Base-by-base conservation (phyloP, 2,329 filamentous ascomycete genomes). In the Capronia coronata region DNA sequence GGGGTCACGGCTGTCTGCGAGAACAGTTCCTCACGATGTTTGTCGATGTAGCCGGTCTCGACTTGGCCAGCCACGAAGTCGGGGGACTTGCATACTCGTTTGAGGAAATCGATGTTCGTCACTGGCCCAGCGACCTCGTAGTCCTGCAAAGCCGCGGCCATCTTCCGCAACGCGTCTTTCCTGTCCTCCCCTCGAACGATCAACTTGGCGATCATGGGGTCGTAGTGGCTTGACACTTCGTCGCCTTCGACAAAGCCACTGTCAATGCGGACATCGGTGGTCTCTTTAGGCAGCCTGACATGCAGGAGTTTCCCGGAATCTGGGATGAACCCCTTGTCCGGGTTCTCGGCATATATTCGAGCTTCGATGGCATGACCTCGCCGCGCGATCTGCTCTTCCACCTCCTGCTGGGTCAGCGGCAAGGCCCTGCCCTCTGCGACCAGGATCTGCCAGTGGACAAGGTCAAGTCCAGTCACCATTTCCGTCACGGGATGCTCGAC, bases 191-290 rank as follows among this genome's bases (percentile, higher is more conserved):
- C 93, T 50, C 87, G 80, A 4, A 97, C 88, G 60, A 98, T 98
- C 45, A 98, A 78, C 71, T 98, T 98, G 38, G 93, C 87, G 59
- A 98, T 95, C 93, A 98, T 98, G 22, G 93, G 93, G 61, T 98
- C 93, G 67, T 98, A 98, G 47, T 93, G 87, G 51, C 91, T 87
- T 0, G 90, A 94, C 2, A 98, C 87, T 55, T 88, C 87, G 65
- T 95, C 91, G 21, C 93, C 93, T 59, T 89, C 78, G 13, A 90
- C 80, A 65, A 97, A 97, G 1, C 93, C 93, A 39, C 90, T 89
- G 63, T 98, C 93, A 57, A 98, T 89, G 34, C 93, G 83, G 25
- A 97, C 79, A 56, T 89, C 85, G 1, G 84, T 76, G 6, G 53
- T 48, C 30, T 77, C 71, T 42, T 72, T 66, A 0, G 91, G 90